Conservation (phyloP, 169 alveolate species). For the Cryptosporidium tyzzeri region DNA sequence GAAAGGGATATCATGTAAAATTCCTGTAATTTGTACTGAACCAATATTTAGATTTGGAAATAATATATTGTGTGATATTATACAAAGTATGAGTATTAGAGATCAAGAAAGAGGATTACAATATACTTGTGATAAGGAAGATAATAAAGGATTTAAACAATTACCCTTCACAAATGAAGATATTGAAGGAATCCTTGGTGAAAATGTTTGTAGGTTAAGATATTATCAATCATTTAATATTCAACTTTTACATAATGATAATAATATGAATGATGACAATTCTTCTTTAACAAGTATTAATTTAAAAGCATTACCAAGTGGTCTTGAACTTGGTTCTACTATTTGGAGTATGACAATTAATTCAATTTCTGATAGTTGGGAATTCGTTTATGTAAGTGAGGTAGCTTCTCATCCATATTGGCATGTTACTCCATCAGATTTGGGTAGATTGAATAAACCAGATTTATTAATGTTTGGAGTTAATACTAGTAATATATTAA, state of each 20-base stretch:
- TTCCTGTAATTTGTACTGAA: slow-evolving; percentile 68
- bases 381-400: slow-evolving; percentile 42
- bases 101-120: slow-evolving; percentile 71
- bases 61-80: slow-evolving; percentile 47
- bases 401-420: slow-evolving; percentile 67
- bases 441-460: slow-evolving; percentile 47
- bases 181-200: slow-evolving; percentile 67
- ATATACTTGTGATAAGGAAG: slow-evolving; percentile 45
- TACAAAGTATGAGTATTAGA: slow-evolving; percentile 46
- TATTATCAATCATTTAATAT: slow-evolving; percentile 68
- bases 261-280: neutral
- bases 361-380: slow-evolving; percentile 45
- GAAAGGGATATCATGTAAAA: slow-evolving; percentile 8
- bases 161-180: slow-evolving; percentile 53
- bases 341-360: slow-evolving; percentile 56
- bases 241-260: slow-evolving; percentile 33
- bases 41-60: slow-evolving; percentile 69
- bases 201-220: slow-evolving; percentile 67
- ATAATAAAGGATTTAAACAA: slow-evolving; percentile 16
- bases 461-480: slow-evolving; percentile 45
- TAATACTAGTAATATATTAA: neutral
- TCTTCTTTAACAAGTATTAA: slow-evolving; percentile 8
- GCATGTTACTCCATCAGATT: slow-evolving; percentile 75
- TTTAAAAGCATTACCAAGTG: slow-evolving; percentile 69
- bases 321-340: slow-evolving; percentile 63